Evolutionary conservation across 1,284 basidiomycete species (phyloP).

Genomic region (Pascua guehoae): DNA sequence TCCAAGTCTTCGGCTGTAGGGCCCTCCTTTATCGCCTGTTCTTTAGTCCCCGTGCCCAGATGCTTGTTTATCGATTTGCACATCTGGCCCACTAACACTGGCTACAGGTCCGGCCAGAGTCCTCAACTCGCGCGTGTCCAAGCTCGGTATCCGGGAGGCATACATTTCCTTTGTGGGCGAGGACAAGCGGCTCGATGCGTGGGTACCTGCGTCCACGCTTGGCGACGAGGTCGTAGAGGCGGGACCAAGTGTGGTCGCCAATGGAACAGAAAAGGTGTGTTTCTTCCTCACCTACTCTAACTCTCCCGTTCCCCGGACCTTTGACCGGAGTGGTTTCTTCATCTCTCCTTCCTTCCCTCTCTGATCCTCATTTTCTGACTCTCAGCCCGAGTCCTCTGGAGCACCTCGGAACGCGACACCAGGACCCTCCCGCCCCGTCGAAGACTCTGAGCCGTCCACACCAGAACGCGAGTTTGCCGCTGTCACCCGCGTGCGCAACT

Average conservation of each 20-base stretch:
- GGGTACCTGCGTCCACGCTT: constrained; percentile 55
- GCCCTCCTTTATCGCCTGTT: not conserved
- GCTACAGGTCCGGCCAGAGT: constrained; percentile 26
- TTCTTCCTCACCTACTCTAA: not conserved
- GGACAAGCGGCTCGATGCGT: constrained; percentile 73
- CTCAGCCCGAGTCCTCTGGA: not conserved
- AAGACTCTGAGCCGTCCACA: constrained; percentile 17
- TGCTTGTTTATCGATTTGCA: not conserved
- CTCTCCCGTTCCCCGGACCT: not conserved
- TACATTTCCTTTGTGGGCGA: constrained; percentile 41
- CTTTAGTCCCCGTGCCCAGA: not conserved
- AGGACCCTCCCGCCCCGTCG: not conserved
- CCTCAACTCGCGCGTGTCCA: constrained; percentile 23
- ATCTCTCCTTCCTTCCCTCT: not conserved
- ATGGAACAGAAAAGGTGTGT: not conserved
- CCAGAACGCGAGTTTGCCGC: constrained; percentile 42
- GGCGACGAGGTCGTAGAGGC: constrained; percentile 19
- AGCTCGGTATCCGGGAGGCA: constrained; percentile 22
- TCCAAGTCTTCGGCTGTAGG: not conserved
- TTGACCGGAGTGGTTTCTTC: not conserved
- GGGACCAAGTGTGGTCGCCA: constrained; percentile 2
- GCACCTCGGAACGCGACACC: not conserved
- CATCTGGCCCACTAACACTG: not conserved
- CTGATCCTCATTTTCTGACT: not conserved
- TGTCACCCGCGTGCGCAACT: constrained; percentile 45